phyloP scores from a whole-genome alignment of 306 rosid species.

The Cajanus cajan region DNA sequence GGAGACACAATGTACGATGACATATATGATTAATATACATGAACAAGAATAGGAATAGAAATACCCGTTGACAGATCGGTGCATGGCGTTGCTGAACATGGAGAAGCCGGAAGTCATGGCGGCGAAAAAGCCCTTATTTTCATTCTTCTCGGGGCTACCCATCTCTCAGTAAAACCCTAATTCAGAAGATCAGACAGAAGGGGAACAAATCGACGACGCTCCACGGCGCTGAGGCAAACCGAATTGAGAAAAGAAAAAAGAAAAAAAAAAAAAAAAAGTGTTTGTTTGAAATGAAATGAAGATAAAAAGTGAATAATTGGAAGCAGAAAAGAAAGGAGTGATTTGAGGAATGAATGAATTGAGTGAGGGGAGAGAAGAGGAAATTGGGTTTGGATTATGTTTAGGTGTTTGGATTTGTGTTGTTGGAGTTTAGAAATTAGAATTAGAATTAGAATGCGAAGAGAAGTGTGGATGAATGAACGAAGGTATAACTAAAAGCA shows the following conservation, averaged over 20 bases:
- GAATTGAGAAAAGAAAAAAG: neutral
- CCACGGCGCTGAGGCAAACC: neutral
- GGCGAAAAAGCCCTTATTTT: slow-evolving; percentile 65
- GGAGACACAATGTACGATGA: neutral
- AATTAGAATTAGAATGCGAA: neutral
- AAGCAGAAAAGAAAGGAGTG: neutral
- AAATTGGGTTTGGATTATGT: neutral
- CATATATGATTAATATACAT: neutral
- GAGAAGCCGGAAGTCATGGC: slow-evolving; percentile 76
- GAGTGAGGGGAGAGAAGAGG: neutral
- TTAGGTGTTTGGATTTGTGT: neutral
- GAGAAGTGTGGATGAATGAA: neutral
- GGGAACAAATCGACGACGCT: neutral
- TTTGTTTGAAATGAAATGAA: neutral
- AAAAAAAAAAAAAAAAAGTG: neutral
- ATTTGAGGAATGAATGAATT: neutral
- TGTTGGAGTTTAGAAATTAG: neutral
- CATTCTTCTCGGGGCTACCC: slow-evolving; percentile 55
- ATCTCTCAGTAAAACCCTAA: slow-evolving; percentile 54
- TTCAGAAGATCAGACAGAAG: neutral
- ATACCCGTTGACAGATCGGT: slow-evolving; percentile 93
- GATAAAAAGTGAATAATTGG: neutral
- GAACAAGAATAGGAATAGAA: neutral
- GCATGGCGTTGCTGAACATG: slow-evolving; percentile 78
- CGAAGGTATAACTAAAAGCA: neutral